A percentile compares a stretch with the other conserved stretches of the same genome.
phyloP scores from a whole-genome alignment of 768 basidiomycete genomes.

The Mycena belliarum region DNA sequence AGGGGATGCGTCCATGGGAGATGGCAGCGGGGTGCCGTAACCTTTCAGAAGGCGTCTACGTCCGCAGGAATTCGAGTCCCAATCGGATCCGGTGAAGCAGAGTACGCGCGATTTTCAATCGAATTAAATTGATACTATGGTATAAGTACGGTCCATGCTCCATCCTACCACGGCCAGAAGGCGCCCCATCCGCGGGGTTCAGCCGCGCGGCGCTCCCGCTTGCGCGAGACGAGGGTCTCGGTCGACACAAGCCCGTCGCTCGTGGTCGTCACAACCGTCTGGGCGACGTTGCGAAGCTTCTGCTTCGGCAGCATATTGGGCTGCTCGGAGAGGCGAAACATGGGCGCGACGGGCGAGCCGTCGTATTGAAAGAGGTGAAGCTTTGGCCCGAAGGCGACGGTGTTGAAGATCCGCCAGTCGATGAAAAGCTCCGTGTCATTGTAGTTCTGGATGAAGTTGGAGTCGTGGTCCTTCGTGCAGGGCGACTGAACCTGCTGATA shows the following conservation, averaged over 20 bases:
- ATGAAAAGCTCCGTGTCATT: constrained; percentile 56
- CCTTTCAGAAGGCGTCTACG: too few relatives aligned
- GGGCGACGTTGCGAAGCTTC: constrained; percentile 42
- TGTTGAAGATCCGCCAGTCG: constrained; percentile 57
- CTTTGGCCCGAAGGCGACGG: constrained; percentile 48
- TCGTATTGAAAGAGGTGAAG: constrained; percentile 62
- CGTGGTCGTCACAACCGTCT: constrained; percentile 19
- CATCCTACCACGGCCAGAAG: constrained; percentile 9
- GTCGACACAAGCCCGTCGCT: constrained; percentile 14
- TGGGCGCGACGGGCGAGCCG: constrained; percentile 55
- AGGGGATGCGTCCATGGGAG: not conserved
- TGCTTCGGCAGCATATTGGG: constrained; percentile 72
- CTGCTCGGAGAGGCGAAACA: constrained; percentile 45
- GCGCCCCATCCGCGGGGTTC: not conserved
- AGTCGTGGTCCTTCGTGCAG: constrained; percentile 64
- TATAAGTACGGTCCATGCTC: not conserved
- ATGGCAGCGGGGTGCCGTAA: too few relatives aligned
- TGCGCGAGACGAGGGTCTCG: constrained; percentile 22
- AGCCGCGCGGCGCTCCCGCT: not conserved
- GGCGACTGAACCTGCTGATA: constrained; percentile 77
- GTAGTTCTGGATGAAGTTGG: constrained; percentile 70
- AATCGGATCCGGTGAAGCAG: too few relatives aligned
- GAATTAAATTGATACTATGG: not conserved
- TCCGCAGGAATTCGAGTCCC: too few relatives aligned
- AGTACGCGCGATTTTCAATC: too few relatives aligned